These are phyloP conservation scores for Pyricularia grisea DNA, from an alignment of 2,329 filamentous ascomycete genomes.

Conservation along the genomic window DNA sequence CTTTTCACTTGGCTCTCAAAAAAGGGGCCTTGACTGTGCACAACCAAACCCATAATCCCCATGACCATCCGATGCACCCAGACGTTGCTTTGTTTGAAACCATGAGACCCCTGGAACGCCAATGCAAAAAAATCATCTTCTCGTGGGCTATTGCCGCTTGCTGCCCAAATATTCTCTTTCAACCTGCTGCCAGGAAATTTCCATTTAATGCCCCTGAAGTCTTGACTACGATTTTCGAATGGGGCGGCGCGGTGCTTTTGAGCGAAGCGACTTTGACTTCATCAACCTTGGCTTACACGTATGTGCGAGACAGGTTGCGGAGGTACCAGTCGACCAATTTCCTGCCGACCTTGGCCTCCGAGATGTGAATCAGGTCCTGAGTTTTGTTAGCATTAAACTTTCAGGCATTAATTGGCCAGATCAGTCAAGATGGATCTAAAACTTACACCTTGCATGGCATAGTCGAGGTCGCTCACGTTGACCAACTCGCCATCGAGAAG, in stretches of 20 bases:
- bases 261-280: background rate
- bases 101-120: background rate
- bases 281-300: slow-evolving; percentile 46
- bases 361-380: slow-evolving; percentile 94
- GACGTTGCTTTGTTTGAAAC: background rate
- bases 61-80: background rate
- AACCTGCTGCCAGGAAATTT: background rate
- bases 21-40: background rate
- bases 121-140: background rate
- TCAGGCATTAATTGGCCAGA: background rate
- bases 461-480: slow-evolving; percentile 92
- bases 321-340: slow-evolving; percentile 99
- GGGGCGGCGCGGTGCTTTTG: background rate
- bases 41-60: background rate
- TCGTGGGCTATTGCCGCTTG: background rate
- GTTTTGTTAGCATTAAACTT: background rate
- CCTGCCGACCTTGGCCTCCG: slow-evolving; percentile 94
- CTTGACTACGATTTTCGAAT: background rate
- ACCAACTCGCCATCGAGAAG: slow-evolving; percentile 87
- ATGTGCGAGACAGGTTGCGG: slow-evolving; percentile 89
- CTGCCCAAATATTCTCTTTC: background rate
- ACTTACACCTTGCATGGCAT: slow-evolving; percentile 87
- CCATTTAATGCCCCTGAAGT: background rate
- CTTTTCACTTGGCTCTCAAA: background rate
- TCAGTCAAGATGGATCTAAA: slow-evolving; percentile 3